Conservation (phyloP, 352 stramenopile genomes). For the Pythium pyrilobum region DNA sequence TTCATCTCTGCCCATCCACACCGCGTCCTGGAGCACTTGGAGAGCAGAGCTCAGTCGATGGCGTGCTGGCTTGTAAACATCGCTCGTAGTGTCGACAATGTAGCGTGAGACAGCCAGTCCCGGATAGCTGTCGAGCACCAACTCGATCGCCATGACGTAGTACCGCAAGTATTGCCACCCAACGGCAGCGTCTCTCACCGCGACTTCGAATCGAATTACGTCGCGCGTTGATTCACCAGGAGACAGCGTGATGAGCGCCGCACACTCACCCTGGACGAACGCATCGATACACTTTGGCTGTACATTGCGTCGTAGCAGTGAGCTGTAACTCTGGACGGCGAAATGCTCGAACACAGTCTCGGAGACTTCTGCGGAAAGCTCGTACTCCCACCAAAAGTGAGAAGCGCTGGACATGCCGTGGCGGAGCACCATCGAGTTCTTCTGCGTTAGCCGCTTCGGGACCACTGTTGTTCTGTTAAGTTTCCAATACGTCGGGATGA, state of each 20-base stretch:
- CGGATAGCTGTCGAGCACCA: conserved; percentile 13
- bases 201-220: conserved; percentile 8
- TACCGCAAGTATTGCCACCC: conserved; percentile 9
- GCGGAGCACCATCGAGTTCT: background rate
- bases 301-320: background rate
- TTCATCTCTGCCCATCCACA: background rate
- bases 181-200: background rate
- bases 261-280: conserved; percentile 6
- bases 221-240: conserved; percentile 2
- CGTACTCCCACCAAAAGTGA: conserved; percentile 16
- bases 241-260: conserved; percentile 1
- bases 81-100: conserved; percentile 5
- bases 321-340: conserved; percentile 18
- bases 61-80: background rate
- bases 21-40: conserved; percentile 4
- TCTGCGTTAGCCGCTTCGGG: background rate
- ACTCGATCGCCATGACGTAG: conserved; percentile 17
- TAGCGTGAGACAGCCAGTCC: conserved; percentile 5
- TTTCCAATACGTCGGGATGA: conserved; percentile 20
- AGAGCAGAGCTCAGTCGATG: conserved; percentile 6
- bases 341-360: conserved; percentile 23
- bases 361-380: conserved; percentile 6
- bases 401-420: conserved; percentile 1
- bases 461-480: background rate
- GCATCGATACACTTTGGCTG: conserved; percentile 13